Evolutionary conservation across 768 basidiomycete genomes (phyloP), one percentile per base, ranked within the genome.

Genomic region (Nidularia sp.): DNA sequence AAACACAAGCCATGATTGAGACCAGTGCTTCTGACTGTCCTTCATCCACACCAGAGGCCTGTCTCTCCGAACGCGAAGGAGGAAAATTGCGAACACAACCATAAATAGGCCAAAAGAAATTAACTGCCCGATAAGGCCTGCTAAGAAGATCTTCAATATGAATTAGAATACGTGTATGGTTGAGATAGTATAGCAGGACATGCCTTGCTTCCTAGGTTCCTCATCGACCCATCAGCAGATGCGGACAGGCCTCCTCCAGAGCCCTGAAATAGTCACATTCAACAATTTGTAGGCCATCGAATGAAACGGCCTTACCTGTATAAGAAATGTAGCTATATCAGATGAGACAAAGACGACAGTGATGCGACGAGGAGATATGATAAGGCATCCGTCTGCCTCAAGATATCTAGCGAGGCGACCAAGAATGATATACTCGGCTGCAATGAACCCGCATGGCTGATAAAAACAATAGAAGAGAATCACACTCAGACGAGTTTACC

Each of bases 391-490:
- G 51, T 75, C 70, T 34, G 73, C 73, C 8, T 69, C 59, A 4
- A 88, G 65, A 55, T 78, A 71, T 18, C 63, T 69, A 4, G 84
- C 80, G 2, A 90, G 63, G 10, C 78, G 78, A 7, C 85, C 84
- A 1, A 89, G 75, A 15, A 88, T 72, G 51, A 87, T 67, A 58
- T 90, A 89, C 59, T 84, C 76, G 10, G 82, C 77, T 4, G 84
- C 84, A 55, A 86, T 84, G 67, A 89, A 89, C 31, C 84, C 86
- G 61, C 88, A 90, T 3, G 87, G 86, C 82, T 84, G 25, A 48
- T 13, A 29, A 47, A 29, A 33, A 55, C 12, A 15, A 41, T 41
- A 29, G 12, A n/a, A 48, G 48, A 35, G 53, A 41, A 18, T 6
- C 25, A 29, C 25, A 29, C 3, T 29, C 25, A 29, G 25, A 2